Percentiles rank a stretch among this genome's conserved stretches.
These are phyloP conservation scores for Benincasa hispida DNA, from an alignment of 306 rosid species.

Conservation along the genomic window DNA sequence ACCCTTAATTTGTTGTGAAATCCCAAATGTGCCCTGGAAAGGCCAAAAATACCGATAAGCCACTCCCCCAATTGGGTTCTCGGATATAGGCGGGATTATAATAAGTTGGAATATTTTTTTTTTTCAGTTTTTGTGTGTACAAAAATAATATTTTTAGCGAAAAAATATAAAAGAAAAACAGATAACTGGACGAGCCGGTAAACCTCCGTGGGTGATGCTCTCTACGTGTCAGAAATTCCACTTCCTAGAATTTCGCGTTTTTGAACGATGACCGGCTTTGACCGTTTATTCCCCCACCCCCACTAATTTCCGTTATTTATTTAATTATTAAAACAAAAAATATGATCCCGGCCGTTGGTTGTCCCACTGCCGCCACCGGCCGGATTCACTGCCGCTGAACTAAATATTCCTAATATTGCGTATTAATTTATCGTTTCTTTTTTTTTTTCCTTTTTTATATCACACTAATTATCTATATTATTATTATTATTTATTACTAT, in stretches of 20 bases:
- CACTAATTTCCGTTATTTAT: not conserved
- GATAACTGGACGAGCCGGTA: slow-evolving; percentile 6
- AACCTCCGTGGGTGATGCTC: slow-evolving; percentile 54
- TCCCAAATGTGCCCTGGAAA: not conserved
- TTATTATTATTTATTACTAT: not conserved
- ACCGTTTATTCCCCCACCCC: not conserved
- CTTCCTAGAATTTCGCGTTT: slow-evolving; percentile 24
- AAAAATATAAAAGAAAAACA: not conserved
- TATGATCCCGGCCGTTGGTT: not conserved
- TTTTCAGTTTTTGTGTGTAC: no score
- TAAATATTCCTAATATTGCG: not conserved
- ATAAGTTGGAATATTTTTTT: not conserved
- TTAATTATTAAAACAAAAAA: not conserved
- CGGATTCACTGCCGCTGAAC: not conserved
- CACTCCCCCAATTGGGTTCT: not conserved
- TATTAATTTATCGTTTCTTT: not conserved
- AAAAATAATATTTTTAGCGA: not conserved
- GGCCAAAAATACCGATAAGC: not conserved
- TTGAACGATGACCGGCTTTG: slow-evolving; percentile 24
- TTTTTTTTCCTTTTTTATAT: not conserved
- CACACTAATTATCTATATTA: not conserved
- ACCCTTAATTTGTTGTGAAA: slow-evolving; percentile 3
- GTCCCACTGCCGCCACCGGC: not conserved
- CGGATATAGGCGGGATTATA: not conserved
- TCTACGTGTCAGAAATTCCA: slow-evolving; percentile 34